phyloP scores from a whole-genome alignment of 208 protist species.

The Trypanosoma mega region DNA sequence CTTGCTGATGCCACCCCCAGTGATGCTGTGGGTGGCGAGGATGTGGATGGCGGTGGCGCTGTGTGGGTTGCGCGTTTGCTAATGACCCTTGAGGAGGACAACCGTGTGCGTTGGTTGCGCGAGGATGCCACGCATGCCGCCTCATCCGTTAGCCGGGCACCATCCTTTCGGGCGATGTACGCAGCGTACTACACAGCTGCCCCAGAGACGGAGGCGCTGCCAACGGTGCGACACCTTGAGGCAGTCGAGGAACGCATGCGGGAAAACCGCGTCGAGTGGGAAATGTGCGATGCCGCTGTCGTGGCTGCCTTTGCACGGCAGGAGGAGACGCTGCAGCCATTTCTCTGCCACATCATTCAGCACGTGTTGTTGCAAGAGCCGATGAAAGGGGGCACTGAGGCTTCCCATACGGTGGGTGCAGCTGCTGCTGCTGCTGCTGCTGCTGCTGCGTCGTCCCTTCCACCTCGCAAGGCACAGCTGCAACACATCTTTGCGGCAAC shows the following conservation, averaged over 20 bases:
- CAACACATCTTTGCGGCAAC: conserved; percentile 22
- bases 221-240: conserved; percentile 19
- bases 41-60: background rate
- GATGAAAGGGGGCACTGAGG: background rate
- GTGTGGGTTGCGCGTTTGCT: conserved; percentile 47
- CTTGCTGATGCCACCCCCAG: background rate
- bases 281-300: conserved; percentile 31
- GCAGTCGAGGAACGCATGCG: conserved; percentile 27
- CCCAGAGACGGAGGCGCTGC: background rate
- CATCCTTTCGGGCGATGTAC: conserved; percentile 72
- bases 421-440: background rate
- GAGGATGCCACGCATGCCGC: conserved; percentile 51
- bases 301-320: conserved; percentile 20
- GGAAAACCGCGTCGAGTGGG: conserved; percentile 22
- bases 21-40: background rate
- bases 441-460: background rate
- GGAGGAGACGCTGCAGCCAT: conserved; percentile 9
- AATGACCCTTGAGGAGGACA: conserved; percentile 70
- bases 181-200: conserved; percentile 42
- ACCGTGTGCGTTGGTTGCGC: conserved; percentile 68
- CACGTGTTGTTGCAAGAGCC: conserved; percentile 10
- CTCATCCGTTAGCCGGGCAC: conserved; percentile 49
- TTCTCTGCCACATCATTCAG: conserved; percentile 22
- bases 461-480: background rate
- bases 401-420: background rate